phyloP scores from a whole-genome alignment of 176 grass and related monocot genomes.

The Oropetium thomaeum region DNA sequence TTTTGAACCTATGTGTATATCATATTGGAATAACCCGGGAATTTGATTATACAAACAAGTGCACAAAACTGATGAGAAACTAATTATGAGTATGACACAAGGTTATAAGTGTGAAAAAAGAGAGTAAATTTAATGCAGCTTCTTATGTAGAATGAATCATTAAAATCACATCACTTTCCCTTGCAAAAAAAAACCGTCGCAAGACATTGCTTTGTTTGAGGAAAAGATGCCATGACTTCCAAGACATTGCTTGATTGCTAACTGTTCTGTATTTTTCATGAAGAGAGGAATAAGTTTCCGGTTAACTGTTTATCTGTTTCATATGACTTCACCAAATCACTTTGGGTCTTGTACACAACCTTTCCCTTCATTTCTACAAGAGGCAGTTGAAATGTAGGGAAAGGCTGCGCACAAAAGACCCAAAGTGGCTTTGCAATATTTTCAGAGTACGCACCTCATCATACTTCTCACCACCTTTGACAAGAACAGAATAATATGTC shows the following conservation, averaged over 20 bases:
- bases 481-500: constrained; percentile 97
- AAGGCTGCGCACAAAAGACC: too few relatives aligned
- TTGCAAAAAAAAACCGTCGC: too few relatives aligned
- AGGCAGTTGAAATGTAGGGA: too few relatives aligned
- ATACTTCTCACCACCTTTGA: constrained; percentile 81
- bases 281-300: too few relatives aligned
- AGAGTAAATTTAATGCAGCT: neutral
- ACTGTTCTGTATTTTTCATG: neutral
- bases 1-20: too few relatives aligned
- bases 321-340: neutral
- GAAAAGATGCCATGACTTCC: neutral
- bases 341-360: too few relatives aligned
- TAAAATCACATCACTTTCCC: neutral
- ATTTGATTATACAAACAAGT: constrained; percentile 1
- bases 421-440: constrained; percentile 6
- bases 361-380: too few relatives aligned
- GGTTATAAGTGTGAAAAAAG: neutral
- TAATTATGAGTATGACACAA: neutral
- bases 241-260: neutral
- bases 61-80: neutral
- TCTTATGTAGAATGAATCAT: neutral
- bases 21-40: neutral
- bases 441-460: constrained; percentile 60
- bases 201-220: too few relatives aligned
- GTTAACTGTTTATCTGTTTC: too few relatives aligned